phyloP scores from a whole-genome alignment of 164 flowering plant species.

The Cinnamomum micranthum region DNA sequence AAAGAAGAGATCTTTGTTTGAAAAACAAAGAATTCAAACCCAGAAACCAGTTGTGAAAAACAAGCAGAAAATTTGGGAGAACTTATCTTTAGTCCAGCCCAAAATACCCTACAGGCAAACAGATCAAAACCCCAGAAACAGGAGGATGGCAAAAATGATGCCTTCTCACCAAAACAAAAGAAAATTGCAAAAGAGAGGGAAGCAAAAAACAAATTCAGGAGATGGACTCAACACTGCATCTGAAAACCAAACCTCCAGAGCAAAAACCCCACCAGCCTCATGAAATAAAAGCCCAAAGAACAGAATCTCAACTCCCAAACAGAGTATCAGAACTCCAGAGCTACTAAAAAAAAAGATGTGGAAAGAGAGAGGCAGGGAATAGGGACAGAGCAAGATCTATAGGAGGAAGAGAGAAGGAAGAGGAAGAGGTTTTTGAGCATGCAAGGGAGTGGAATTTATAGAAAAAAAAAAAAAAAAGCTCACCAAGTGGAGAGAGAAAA shows the following conservation, averaged over 20 bases:
- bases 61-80: background rate
- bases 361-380: background rate
- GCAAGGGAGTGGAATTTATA: slow-evolving; percentile 38
- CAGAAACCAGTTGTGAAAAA: background rate
- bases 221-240: slow-evolving; percentile 9
- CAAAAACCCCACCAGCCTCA: background rate
- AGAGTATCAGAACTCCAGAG: slow-evolving; percentile 12
- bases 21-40: background rate
- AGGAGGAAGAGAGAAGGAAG: background rate
- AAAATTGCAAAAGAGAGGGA: too few relatives aligned
- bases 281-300: slow-evolving; percentile 1
- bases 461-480: slow-evolving; percentile 14
- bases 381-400: background rate
- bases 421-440: slow-evolving; percentile 39
- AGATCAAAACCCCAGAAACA: background rate
- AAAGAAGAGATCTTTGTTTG: background rate
- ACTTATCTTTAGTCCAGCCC: too few relatives aligned
- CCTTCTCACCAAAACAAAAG: too few relatives aligned
- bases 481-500: background rate
- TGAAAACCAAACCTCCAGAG: slow-evolving; percentile 2
- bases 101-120: background rate
- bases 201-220: background rate
- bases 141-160: background rate
- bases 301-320: background rate
- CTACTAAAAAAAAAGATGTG: slow-evolving; percentile 2